Evolutionary conservation across 139 green algal species (phyloP).

Genomic region (Volvox africanus): DNA sequence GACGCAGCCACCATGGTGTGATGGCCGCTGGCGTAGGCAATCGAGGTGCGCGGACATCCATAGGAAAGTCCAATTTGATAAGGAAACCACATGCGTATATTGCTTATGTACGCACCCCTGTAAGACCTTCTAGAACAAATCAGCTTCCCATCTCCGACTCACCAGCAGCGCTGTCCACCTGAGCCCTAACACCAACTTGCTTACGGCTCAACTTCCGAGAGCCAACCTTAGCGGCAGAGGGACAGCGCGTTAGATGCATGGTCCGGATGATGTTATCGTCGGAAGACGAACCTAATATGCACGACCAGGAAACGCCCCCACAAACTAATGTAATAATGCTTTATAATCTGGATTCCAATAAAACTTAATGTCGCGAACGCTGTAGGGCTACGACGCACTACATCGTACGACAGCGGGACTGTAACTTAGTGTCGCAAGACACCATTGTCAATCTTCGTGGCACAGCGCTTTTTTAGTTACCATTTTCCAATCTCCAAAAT

Average conservation of each 20-base stretch:
- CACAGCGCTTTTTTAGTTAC: no score
- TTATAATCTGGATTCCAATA: no score
- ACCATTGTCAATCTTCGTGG: no score
- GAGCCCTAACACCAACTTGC: conserved; percentile 1
- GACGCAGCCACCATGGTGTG: not conserved
- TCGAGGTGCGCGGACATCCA: not conserved
- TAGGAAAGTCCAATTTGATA: not conserved
- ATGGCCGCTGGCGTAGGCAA: not conserved
- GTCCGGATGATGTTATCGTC: not conserved
- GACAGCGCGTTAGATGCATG: conserved; percentile 17
- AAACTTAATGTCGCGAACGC: no score
- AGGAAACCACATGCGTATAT: not conserved
- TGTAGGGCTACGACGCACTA: no score
- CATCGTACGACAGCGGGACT: no score
- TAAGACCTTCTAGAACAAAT: not conserved
- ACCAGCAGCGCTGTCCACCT: conserved; percentile 12
- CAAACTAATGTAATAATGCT: no score
- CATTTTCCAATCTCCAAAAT: no score
- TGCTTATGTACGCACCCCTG: not conserved
- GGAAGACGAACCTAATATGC: no score
- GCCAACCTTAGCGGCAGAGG: not conserved
- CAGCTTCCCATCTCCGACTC: not conserved
- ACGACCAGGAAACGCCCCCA: no score
- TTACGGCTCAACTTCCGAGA: not conserved
- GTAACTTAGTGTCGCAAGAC: no score